Conservation (phyloP, 2,329 filamentous ascomycete genomes). For the Colletotrichum melonis region DNA sequence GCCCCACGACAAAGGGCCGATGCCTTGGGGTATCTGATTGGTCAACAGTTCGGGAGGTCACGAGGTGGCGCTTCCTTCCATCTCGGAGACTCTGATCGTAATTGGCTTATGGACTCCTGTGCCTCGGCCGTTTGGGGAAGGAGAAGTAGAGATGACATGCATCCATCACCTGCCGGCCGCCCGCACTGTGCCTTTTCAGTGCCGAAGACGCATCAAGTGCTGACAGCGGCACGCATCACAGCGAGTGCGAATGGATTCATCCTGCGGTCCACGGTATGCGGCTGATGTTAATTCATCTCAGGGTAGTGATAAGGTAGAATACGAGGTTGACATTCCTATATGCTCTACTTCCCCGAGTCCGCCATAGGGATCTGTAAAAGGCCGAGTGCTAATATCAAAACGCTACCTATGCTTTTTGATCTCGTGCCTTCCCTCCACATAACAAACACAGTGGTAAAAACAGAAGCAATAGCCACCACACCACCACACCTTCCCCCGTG, state of each 20-base stretch:
- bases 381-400: too few species aligned
- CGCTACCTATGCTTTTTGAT: neutral
- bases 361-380: too few species aligned
- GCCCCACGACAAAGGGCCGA: neutral
- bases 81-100: neutral
- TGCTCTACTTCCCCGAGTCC: fast-evolving
- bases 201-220: neutral
- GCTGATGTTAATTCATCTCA: neutral
- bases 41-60: neutral
- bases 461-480: neutral
- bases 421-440: neutral
- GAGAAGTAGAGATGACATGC: neutral
- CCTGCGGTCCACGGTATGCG: neutral
- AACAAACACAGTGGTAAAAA: neutral
- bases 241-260: too few species aligned
- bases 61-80: constrained; percentile 12
- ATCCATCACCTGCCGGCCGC: neutral
- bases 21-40: neutral
- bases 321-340: too few species aligned
- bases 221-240: neutral
- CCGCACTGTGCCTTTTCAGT: constrained; percentile 1
- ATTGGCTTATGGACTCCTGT: neutral
- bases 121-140: constrained; percentile 21
- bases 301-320: too few species aligned
- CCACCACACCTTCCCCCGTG: neutral